Evolutionary conservation across 1,139 yeast genomes (phyloP).

Genomic region (Suhomyces guaymorum): DNA sequence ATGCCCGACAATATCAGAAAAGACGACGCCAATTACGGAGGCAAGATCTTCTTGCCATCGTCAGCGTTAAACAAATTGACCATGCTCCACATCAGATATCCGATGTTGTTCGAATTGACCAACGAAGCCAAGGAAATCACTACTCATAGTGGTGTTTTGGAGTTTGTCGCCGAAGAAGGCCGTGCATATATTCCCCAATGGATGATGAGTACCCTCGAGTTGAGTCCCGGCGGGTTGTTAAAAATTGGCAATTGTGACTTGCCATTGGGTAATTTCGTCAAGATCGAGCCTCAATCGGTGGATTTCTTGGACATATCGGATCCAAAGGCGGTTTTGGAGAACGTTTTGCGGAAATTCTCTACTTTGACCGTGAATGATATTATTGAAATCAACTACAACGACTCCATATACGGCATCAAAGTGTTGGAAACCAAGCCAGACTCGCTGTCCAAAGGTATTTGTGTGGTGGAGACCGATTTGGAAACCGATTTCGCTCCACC

Average conservation of each 20-base stretch:
- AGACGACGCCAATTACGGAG: conserved; percentile 91
- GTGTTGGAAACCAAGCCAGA: conserved; percentile 90
- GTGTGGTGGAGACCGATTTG: conserved; percentile 95
- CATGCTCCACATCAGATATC: conserved; percentile 84
- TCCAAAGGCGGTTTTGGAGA: conserved; percentile 95
- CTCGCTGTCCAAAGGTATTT: conserved; percentile 60
- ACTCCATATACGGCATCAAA: conserved; percentile 73
- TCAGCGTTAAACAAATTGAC: conserved; percentile 88
- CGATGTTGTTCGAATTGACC: conserved; percentile 85
- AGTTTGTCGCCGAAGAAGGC: conserved; percentile 97
- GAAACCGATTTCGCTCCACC: conserved; percentile 99
- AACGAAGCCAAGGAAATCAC: conserved; percentile 59
- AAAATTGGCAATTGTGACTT: conserved; percentile 77
- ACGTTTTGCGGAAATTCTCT: conserved; percentile 84
- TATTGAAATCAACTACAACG: conserved; percentile 86
- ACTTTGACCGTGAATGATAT: conserved; percentile 84
- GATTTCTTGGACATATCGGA: conserved; percentile 92
- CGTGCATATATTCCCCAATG: conserved; percentile 92
- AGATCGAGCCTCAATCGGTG: conserved; percentile 91
- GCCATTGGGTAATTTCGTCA: conserved; percentile 84
- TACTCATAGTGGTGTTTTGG: conserved; percentile 93
- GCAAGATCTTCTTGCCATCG: conserved; percentile 92
- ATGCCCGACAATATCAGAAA: conserved; percentile 80
- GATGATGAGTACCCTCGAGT: conserved; percentile 83
- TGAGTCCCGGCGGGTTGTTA: conserved; percentile 77